These are phyloP conservation scores for Aureoboletus auriporus DNA, from an alignment of 768 basidiomycete species.

Conservation along the genomic window DNA sequence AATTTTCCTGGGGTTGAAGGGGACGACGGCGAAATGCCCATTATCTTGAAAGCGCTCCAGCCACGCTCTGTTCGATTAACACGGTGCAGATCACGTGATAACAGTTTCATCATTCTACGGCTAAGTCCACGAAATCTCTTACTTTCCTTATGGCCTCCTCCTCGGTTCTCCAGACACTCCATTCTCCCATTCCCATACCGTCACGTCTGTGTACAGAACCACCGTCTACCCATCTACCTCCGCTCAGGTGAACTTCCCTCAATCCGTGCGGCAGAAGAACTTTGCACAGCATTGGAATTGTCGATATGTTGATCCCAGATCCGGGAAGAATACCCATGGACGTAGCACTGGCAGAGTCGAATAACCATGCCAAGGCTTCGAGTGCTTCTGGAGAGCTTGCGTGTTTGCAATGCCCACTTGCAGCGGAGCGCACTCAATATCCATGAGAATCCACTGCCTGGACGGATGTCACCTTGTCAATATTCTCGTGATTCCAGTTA, in stretches of 20 bases:
- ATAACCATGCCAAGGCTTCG: slow-evolving; percentile 37
- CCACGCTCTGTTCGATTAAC: slow-evolving; percentile 19
- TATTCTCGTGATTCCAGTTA: slow-evolving; percentile 69
- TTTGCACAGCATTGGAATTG: slow-evolving; percentile 45
- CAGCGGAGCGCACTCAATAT: not conserved
- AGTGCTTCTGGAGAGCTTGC: slow-evolving; percentile 39
- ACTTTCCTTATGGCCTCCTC: slow-evolving; percentile 49
- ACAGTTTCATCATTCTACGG: not conserved
- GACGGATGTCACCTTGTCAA: slow-evolving; percentile 62
- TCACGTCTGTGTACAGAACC: slow-evolving; percentile 47
- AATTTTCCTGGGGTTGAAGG: slow-evolving; percentile 23
- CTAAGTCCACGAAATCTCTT: slow-evolving; percentile 41
- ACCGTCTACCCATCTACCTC: slow-evolving; percentile 58
- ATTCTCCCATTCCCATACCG: slow-evolving; percentile 74
- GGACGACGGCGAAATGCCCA: slow-evolving; percentile 28
- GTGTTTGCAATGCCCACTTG: slow-evolving; percentile 51
- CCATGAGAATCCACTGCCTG: not conserved
- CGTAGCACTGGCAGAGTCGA: slow-evolving; percentile 19
- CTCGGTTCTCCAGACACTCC: slow-evolving; percentile 66
- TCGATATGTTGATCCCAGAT: slow-evolving; percentile 65
- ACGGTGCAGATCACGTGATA: slow-evolving; percentile 27
- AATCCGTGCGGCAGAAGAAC: slow-evolving; percentile 53
- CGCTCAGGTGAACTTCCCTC: slow-evolving; percentile 72
- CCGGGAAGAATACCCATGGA: slow-evolving; percentile 57
- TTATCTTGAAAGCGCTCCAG: slow-evolving; percentile 30